Base-by-base conservation (phyloP, 306 rosid species). In the Quercus glauca region DNA sequence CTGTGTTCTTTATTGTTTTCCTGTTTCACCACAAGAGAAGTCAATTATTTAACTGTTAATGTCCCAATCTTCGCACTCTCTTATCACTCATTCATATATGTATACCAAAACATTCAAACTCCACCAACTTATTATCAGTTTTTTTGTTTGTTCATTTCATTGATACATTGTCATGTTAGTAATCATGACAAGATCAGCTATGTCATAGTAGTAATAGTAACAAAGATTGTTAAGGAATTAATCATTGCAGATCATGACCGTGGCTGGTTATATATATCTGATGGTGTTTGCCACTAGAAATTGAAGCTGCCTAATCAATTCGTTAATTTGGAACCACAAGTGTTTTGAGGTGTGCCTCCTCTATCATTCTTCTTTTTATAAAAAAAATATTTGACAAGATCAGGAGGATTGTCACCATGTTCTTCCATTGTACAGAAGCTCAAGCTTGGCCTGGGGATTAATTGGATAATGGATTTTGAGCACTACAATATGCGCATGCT, bases 1-100 rank as follows among this genome's bases (percentile, higher is more conserved):
- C 64, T 25, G 23, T 58, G 2, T 58, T 12, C 4, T 59, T 33
- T 64, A 33, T 55, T 18, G 71, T 69, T 86, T 71, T 60, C 80
- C 77, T 43, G 18, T 63, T 37, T 76, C 56, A 79, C 76, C 82
- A 76, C 53, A 45, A 78, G 60, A 78, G 58, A 82, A 83, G 88
- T 74, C 74, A 83, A 69, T 65, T 25, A n/a, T 79, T 75, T 72
- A 59, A 65, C 85, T 85, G 78, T 81, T 83, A 17, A 26, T 68
- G 84, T 81, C 81, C 85, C 79, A 74, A 84, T 88, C 85, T 84
- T 79, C 69, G 63, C 80, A 85, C 85, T 82, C 91, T 73, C 89
- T 87, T 88, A 92, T 92, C 86, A 82, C 76, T 73, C 71, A 74
- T 10, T 45, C 26, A 59, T 69, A 43, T 69, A 19, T 63, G 23